These are phyloP conservation scores for Boletus barrowsii DNA, from an alignment of 768 basidiomycete species.

Conservation along the genomic window DNA sequence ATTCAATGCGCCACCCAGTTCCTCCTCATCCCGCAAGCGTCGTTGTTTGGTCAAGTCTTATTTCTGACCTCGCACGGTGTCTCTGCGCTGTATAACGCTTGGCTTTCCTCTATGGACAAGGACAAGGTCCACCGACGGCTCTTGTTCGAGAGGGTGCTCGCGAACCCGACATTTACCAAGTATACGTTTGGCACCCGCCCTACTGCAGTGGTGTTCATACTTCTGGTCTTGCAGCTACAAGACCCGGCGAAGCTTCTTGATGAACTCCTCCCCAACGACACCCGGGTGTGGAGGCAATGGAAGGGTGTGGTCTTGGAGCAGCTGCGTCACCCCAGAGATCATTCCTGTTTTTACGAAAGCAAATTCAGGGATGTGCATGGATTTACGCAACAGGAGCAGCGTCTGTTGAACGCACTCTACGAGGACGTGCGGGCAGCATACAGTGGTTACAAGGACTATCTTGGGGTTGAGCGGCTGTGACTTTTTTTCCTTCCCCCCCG, in stretches of 20 bases:
- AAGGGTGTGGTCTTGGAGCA: no score
- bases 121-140: background rate
- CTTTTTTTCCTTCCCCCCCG: no score
- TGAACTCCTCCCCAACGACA: background rate
- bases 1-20: background rate
- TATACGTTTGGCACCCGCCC: background rate
- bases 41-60: no score
- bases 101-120: background rate
- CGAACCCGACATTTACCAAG: background rate
- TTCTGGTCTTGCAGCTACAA: background rate
- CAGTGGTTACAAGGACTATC: background rate
- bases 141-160: background rate
- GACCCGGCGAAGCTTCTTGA: background rate
- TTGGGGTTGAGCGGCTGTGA: background rate
- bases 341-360: no score
- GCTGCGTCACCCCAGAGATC: no score
- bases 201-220: background rate
- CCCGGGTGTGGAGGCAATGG: background rate
- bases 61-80: no score
- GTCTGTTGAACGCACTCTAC: background rate
- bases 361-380: no score
- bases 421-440: background rate
- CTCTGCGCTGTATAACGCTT: no score
- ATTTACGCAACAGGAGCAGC: no score
- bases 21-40: no score